Conservation (phyloP, 2,329 filamentous ascomycete genomes). For the Metarhizium sp. region DNA sequence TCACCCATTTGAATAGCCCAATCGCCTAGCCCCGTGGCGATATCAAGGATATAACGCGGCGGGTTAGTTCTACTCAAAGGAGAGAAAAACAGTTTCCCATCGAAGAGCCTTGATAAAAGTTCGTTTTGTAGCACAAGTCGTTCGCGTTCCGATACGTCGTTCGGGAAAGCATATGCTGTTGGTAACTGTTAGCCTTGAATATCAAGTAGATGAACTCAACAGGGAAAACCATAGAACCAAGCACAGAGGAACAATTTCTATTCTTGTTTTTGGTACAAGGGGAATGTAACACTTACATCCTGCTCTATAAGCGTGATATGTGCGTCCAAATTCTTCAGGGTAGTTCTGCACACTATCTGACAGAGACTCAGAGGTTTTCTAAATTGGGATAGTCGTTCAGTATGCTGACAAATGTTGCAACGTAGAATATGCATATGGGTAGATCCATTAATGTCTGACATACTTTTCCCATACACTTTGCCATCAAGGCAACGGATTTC, state of each 20-base stretch:
- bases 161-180: slow-evolving; percentile 36
- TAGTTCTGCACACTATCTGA: slow-evolving; percentile 32
- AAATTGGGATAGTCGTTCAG: background rate
- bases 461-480: background rate
- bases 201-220: background rate
- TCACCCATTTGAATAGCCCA: slow-evolving; percentile 63
- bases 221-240: background rate
- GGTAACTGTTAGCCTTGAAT: slow-evolving; percentile 4
- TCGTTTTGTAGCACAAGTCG: slow-evolving; percentile 30
- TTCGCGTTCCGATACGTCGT: slow-evolving; percentile 32
- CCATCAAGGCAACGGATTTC: background rate
- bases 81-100: slow-evolving; percentile 31
- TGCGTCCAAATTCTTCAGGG: slow-evolving; percentile 34
- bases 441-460: background rate
- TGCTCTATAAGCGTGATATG: slow-evolving; percentile 37
- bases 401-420: background rate
- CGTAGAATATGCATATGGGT: background rate
- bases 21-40: slow-evolving; percentile 39
- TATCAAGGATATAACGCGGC: slow-evolving; percentile 29
- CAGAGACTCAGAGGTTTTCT: slow-evolving; percentile 25
- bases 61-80: slow-evolving; percentile 26
- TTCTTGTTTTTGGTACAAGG: background rate
- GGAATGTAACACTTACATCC: slow-evolving; percentile 28
- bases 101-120: slow-evolving; percentile 27
- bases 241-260: background rate